Percentiles rank a stretch among this genome's conserved stretches.
phyloP scores from a whole-genome alignment of 306 rosid genomes.

The Spatholobus suberectus region DNA sequence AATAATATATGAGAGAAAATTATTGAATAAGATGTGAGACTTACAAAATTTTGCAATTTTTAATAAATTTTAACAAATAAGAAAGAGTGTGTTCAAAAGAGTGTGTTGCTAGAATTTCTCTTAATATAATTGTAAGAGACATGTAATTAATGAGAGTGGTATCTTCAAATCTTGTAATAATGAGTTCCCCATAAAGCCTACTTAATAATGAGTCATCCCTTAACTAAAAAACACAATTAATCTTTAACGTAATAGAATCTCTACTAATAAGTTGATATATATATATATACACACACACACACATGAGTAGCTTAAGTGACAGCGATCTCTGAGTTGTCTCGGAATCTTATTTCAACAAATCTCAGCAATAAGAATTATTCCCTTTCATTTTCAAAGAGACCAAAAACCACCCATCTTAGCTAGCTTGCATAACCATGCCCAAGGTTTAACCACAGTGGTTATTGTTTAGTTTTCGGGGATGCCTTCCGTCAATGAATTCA shows the following conservation, averaged over 20 bases:
- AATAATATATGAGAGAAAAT: too few species aligned
- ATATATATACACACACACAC: too few species aligned
- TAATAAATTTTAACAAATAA: too few species aligned
- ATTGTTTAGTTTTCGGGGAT: background rate
- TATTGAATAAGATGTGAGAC: too few species aligned
- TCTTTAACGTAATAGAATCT: background rate
- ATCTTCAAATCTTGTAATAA: background rate
- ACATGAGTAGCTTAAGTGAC: background rate
- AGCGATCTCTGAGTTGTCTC: slow-evolving; percentile 3
- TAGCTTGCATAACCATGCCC: background rate
- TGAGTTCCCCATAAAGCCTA: background rate
- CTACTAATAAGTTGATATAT: background rate
- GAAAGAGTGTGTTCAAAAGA: too few species aligned
- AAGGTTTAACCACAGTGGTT: background rate
- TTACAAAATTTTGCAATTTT: too few species aligned
- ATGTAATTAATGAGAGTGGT: too few species aligned
- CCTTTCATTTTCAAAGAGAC: background rate
- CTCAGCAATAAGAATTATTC: background rate
- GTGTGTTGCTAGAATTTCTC: too few species aligned
- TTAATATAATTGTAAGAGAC: too few species aligned
- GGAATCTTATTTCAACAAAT: slow-evolving; percentile 6
- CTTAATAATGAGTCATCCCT: background rate
- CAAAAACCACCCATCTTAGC: background rate
- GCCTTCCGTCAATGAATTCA: background rate
- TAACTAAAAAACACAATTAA: background rate